These are phyloP conservation scores for Boletellus deceptivus DNA, from an alignment of 1,284 basidiomycete species.

Conservation along the genomic window DNA sequence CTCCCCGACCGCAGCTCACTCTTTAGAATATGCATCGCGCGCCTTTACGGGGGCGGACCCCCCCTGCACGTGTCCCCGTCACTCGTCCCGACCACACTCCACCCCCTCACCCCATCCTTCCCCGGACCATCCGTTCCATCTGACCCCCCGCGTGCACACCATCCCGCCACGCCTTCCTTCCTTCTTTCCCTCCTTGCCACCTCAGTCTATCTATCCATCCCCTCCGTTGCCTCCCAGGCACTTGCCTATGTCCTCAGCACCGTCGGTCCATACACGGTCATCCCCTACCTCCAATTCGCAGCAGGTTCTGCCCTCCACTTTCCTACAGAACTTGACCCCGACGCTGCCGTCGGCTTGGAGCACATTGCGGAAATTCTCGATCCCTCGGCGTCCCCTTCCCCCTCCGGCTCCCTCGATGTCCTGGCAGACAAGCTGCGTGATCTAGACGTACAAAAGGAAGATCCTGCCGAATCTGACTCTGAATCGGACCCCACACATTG, in stretches of 20 bases:
- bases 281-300: slow-evolving; percentile 82
- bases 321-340: slow-evolving; percentile 45
- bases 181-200: slow-evolving; percentile 86
- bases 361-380: slow-evolving; percentile 54
- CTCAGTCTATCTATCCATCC: slow-evolving; percentile 83
- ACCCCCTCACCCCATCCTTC: slow-evolving; percentile 73
- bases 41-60: slow-evolving; percentile 85
- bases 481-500: slow-evolving; percentile 23
- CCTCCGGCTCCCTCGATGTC: slow-evolving; percentile 19
- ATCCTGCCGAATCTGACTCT: slow-evolving; percentile 35
- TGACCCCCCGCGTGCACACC: slow-evolving; percentile 49
- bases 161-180: slow-evolving; percentile 79
- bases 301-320: slow-evolving; percentile 70
- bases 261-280: slow-evolving; percentile 76
- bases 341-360: slow-evolving; percentile 69
- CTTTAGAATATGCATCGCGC: slow-evolving; percentile 76
- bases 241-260: slow-evolving; percentile 71
- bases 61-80: slow-evolving; percentile 63
- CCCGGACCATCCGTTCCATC: slow-evolving; percentile 31
- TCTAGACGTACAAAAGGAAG: slow-evolving; percentile 36
- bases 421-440: slow-evolving; percentile 30
- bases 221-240: slow-evolving; percentile 73
- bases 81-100: slow-evolving; percentile 61
- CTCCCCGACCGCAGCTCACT: not conserved
- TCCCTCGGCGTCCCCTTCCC: slow-evolving; percentile 5